phyloP scores from a whole-genome alignment of 495 filamentous ascomycete genomes.

The Xanthoparmelia taractica region DNA sequence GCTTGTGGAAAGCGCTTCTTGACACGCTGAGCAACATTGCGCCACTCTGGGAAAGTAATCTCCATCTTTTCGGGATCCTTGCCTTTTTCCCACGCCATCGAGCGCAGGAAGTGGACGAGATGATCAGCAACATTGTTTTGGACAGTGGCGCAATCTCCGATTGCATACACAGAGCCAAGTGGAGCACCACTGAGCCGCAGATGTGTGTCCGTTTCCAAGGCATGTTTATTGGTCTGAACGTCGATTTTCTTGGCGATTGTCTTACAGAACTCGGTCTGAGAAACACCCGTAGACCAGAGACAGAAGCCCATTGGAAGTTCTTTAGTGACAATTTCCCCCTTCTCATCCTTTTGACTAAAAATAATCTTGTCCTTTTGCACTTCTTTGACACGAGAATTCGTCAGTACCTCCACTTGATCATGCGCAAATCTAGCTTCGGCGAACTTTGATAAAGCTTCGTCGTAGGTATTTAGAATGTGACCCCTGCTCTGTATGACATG shows the following conservation, averaged over 20 bases:
- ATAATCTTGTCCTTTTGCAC: slow-evolving; percentile 75
- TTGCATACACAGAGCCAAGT: slow-evolving; percentile 89
- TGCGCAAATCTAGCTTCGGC: slow-evolving; percentile 80
- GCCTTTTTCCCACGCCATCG: slow-evolving; percentile 84
- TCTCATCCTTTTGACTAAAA: slow-evolving; percentile 70
- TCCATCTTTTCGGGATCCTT: slow-evolving; percentile 76
- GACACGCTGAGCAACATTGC: slow-evolving; percentile 68
- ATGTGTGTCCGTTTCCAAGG: slow-evolving; percentile 92
- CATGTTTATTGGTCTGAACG: slow-evolving; percentile 77
- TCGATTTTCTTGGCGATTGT: slow-evolving; percentile 65
- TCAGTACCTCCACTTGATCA: slow-evolving; percentile 82
- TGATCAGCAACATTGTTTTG: slow-evolving; percentile 91
- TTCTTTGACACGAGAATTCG: slow-evolving; percentile 85
- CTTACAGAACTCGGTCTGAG: slow-evolving; percentile 73
- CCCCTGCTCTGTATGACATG: slow-evolving; percentile 90
- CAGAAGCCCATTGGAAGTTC: slow-evolving; percentile 96
- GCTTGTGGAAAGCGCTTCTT: slow-evolving; percentile 90
- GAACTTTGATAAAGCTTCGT: slow-evolving; percentile 85
- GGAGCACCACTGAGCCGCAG: slow-evolving; percentile 87
- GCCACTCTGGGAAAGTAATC: slow-evolving; percentile 83
- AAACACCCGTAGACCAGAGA: slow-evolving; percentile 95
- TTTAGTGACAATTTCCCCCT: slow-evolving; percentile 70
- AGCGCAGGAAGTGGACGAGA: slow-evolving; percentile 80
- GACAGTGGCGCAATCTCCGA: slow-evolving; percentile 94
- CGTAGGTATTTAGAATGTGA: slow-evolving; percentile 97